Evolutionary conservation across 192 early-diverging fungal genomes (phyloP).

Genomic region (Coemansia sp.): DNA sequence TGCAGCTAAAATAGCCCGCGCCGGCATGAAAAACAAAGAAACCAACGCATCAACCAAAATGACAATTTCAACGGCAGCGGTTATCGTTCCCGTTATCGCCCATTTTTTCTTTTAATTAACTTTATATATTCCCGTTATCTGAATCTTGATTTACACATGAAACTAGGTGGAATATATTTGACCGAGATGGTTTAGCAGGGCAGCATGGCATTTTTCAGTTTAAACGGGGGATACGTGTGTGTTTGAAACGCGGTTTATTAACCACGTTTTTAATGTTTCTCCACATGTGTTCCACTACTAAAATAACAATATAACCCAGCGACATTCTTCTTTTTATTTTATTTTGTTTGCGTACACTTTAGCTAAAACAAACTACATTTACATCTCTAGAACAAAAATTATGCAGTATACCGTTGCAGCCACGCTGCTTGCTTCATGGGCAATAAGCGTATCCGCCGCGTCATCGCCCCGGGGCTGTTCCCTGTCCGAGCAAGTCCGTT

Average conservation of each 20-base stretch:
- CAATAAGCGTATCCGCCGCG: background rate
- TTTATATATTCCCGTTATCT: background rate
- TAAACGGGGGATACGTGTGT: background rate
- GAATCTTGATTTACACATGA: too few relatives aligned
- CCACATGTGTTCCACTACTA: background rate
- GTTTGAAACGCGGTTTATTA: background rate
- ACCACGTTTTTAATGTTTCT: background rate
- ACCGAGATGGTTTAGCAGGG: background rate
- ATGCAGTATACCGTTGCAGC: background rate
- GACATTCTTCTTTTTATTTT: background rate
- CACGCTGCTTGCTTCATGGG: background rate
- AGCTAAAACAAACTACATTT: too few relatives aligned
- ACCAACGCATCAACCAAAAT: background rate
- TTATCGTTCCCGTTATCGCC: background rate
- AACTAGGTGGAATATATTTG: too few relatives aligned
- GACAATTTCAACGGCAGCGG: background rate
- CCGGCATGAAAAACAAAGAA: slow-evolving; percentile 35
- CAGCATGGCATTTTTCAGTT: background rate
- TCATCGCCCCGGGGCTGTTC: slow-evolving; percentile 17
- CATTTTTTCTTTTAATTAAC: slow-evolving; percentile 2
- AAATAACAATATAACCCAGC: background rate
- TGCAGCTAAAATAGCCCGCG: slow-evolving; percentile 6
- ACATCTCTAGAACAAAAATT: background rate
- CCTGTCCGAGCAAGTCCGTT: slow-evolving; percentile 41
- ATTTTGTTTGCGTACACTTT: too few relatives aligned